phyloP scores from a whole-genome alignment of 192 early-diverging fungal genomes.

The Backusella tuberculispora region DNA sequence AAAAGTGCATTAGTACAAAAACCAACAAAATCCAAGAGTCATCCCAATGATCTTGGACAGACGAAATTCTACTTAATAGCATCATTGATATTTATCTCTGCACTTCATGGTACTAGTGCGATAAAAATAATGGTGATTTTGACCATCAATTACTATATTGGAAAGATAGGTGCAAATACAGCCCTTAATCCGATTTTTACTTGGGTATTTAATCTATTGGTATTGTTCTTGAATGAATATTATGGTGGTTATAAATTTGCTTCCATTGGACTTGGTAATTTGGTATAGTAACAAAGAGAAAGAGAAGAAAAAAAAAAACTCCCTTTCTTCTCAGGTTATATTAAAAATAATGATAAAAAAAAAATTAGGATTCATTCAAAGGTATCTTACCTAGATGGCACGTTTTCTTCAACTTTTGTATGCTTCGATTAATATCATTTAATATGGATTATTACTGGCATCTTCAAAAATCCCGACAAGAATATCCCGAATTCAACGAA shows the following conservation, averaged over 20 bases:
- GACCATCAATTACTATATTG: slow-evolving; percentile 67
- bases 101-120: slow-evolving; percentile 71
- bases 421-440: slow-evolving; percentile 91
- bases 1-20: slow-evolving; percentile 30
- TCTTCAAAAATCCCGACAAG: slow-evolving; percentile 24
- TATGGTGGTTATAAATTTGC: slow-evolving; percentile 77
- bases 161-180: slow-evolving; percentile 54
- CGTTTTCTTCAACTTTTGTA: slow-evolving; percentile 86
- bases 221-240: slow-evolving; percentile 82
- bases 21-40: slow-evolving; percentile 9
- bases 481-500: slow-evolving; percentile 1
- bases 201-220: slow-evolving; percentile 81
- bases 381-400: slow-evolving; percentile 86
- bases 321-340: not conserved
- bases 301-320: too few relatives aligned
- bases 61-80: not conserved
- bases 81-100: slow-evolving; percentile 56
- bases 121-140: slow-evolving; percentile 76
- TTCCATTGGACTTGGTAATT: not conserved
- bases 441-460: slow-evolving; percentile 94
- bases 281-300: slow-evolving; percentile 3
- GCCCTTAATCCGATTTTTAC: slow-evolving; percentile 63
- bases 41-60: slow-evolving; percentile 5
- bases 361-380: slow-evolving; percentile 58
- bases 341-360: not conserved